Base-by-base conservation (phyloP, 179 eudicot genomes). In the Pouteria campechiana region DNA sequence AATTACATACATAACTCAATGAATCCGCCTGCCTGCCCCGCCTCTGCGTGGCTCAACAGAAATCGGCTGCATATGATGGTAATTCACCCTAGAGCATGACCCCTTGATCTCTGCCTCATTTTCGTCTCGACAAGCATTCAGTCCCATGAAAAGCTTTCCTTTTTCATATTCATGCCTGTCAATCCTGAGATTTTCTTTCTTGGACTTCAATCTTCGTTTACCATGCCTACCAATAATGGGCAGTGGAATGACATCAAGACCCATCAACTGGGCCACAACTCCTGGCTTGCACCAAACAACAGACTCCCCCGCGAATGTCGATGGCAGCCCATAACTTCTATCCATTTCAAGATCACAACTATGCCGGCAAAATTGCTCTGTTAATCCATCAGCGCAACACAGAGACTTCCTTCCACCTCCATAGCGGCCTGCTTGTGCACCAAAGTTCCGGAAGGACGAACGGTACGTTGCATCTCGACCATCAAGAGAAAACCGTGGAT, bases 201-300 rank as follows among this genome's bases (percentile, higher is more conserved):
- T 69, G 4, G 40, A 61, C 3, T 66, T 54, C 57, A 73, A 45
- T 48, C 51, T 71, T 20, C 74, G 58, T 41, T 64, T 70, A 19
- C 17, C 50, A 7, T 47, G 38, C 15, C 50, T 54, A 27, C 62
- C 57, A 25, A 56, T 48, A 33, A 72, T 48, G 2, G 95, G 90
- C 49, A 81, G 51, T 2, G 98, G 98, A 71, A 90, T 65, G 15
- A 86, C 93, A 25, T 90, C 98, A 28, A 90, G 61, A 1, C 98
- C 98, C 98, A 90, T 90, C 17, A 90, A 53, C 58, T 68, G 81
- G 1, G 76, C 79, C 21, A 88, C 93, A 16, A 84, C 78, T 42
- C 95, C 86, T 1, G 98, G 93, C 37, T 81, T 90, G 52, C 98
- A 86, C 98, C 98, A 90, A 15, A 86, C 65, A 13, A 90, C 98